phyloP scores from a whole-genome alignment of 2,329 filamentous ascomycete genomes.

The Phialophora chinensis region DNA sequence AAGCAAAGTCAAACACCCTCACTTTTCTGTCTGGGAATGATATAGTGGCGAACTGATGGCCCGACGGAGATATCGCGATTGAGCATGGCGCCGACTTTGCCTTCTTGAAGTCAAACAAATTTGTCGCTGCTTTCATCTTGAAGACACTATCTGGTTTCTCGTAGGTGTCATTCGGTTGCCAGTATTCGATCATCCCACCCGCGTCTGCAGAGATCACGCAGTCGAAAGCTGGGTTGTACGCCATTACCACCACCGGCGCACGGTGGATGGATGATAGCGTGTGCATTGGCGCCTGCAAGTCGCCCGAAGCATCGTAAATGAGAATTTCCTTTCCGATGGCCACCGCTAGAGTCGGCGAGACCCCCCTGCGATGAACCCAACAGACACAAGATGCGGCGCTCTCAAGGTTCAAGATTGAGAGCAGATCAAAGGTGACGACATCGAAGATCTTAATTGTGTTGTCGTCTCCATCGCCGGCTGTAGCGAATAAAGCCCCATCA shows the following conservation, averaged over 20 bases:
- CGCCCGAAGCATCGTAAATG: constrained; percentile 88
- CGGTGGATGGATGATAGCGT: constrained; percentile 80
- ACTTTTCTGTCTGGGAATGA: constrained; percentile 95
- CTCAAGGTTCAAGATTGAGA: constrained; percentile 80
- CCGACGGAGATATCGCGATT: constrained; percentile 83
- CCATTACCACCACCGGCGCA: constrained; percentile 79
- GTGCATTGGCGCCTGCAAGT: constrained; percentile 76
- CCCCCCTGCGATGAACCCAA: constrained; percentile 87
- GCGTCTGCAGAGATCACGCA: constrained; percentile 91
- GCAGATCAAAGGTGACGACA: constrained; percentile 81
- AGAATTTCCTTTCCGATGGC: constrained; percentile 78
- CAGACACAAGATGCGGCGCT: constrained; percentile 79
- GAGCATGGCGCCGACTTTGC: constrained; percentile 83
- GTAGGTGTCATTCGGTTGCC: constrained; percentile 76
- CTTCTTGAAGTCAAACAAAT: constrained; percentile 97
- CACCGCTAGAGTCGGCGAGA: constrained; percentile 86
- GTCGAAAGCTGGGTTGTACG: constrained; percentile 85
- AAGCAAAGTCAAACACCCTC: constrained; percentile 88
- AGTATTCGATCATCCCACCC: constrained; percentile 95
- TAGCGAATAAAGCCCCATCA: constrained; percentile 93
- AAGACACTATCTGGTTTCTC: constrained; percentile 94
- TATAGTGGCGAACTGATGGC: constrained; percentile 83
- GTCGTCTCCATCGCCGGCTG: constrained; percentile 66
- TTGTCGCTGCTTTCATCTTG: constrained; percentile 89
- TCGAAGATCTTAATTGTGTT: constrained; percentile 62